Conservation (phyloP, 345 rosid species). For the Melaleuca alternifolia region DNA sequence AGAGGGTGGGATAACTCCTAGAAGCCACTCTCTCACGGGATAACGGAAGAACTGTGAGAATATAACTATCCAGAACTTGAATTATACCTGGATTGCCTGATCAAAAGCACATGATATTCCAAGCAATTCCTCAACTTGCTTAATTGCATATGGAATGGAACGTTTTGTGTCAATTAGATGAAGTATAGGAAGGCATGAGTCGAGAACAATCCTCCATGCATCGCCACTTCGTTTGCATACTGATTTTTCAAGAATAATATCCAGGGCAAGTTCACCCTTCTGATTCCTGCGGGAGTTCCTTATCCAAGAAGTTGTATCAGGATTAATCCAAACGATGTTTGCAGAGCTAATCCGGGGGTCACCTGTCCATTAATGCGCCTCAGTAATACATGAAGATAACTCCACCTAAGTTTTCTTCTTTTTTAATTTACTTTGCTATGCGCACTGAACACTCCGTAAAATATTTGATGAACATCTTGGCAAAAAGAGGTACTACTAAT, state of each 20-base stretch:
- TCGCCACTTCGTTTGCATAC: constrained; percentile 76
- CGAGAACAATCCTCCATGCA: constrained; percentile 90
- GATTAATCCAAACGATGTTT: constrained; percentile 66
- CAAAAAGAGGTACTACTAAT: neutral
- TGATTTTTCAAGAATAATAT: constrained; percentile 60
- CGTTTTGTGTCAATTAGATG: constrained; percentile 67
- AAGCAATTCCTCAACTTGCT: constrained; percentile 83
- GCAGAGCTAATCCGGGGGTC: constrained; percentile 68
- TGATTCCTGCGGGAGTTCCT: constrained; percentile 35
- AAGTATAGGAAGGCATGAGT: constrained; percentile 81
- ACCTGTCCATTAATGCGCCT: constrained; percentile 37
- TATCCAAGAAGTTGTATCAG: constrained; percentile 63
- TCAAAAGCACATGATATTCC: constrained; percentile 90
- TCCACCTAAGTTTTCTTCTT: neutral
- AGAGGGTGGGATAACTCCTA: neutral
- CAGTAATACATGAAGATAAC: neutral
- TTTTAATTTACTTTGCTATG: neutral
- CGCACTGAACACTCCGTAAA: neutral
- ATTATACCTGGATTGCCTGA: constrained; percentile 77
- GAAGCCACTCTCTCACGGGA: neutral
- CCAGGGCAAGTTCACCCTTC: constrained; percentile 71
- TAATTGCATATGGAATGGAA: constrained; percentile 78
- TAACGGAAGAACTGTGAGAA: neutral
- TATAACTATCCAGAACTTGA: neutral
- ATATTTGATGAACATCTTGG: neutral